Evolutionary conservation across 2,329 filamentous ascomycete genomes (phyloP).

Genomic region (Paraphaeosphaeria minitans): DNA sequence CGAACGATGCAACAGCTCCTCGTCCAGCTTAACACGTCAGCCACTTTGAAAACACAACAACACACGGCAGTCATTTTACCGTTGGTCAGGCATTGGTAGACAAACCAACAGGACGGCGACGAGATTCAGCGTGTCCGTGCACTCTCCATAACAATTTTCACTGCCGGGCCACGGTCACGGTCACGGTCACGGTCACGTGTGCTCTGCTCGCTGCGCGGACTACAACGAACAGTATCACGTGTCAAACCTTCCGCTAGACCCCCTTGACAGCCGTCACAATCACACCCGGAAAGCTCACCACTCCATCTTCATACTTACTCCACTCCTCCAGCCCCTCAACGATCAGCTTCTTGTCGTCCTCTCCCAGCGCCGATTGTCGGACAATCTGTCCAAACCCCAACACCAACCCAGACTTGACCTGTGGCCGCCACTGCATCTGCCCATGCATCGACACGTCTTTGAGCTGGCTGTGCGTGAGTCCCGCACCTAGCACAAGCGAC

Average conservation of each 20-base stretch:
- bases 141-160: not conserved
- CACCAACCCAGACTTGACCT: slow-evolving; percentile 1
- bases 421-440: slow-evolving; percentile 6
- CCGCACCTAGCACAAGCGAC: slow-evolving; percentile 1
- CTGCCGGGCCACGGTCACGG: not conserved
- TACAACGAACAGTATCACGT: too few species aligned
- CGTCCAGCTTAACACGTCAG: not conserved
- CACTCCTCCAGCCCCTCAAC: slow-evolving; percentile 3
- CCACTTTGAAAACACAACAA: too few species aligned
- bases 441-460: slow-evolving; percentile 2
- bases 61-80: not conserved
- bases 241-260: not conserved
- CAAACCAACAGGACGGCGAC: not conserved
- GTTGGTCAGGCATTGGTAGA: not conserved
- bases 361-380: not conserved
- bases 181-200: not conserved
- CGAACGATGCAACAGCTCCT: not conserved
- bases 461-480: not conserved
- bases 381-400: slow-evolving; percentile 1
- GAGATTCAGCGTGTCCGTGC: not conserved
- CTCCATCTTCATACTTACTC: not conserved
- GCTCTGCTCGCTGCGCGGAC: not conserved
- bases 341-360: slow-evolving; percentile 2
- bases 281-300: slow-evolving; percentile 1
- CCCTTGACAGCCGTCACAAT: slow-evolving; percentile 3